Conservation (phyloP, 2,329 filamentous ascomycete species). For the Blastomyces emzantsi region DNA sequence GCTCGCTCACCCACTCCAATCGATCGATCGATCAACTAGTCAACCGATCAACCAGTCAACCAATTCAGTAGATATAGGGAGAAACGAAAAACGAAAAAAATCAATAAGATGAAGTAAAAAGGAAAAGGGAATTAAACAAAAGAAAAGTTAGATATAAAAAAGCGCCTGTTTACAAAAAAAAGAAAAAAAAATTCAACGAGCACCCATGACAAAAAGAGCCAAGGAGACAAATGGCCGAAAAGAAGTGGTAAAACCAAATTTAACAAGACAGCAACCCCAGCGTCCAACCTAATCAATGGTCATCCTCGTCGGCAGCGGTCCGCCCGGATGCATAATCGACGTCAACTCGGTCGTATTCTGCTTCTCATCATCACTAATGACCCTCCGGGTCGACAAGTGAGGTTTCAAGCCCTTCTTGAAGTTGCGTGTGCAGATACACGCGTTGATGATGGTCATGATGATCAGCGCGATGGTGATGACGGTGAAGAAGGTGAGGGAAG, state of each 20-base stretch:
- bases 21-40: neutral
- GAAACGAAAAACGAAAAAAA: neutral
- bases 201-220: neutral
- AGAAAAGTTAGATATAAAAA: constrained; percentile 14
- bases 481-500: constrained; percentile 85
- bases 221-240: neutral
- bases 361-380: constrained; percentile 43
- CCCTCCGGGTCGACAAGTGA: constrained; percentile 59
- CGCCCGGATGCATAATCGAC: constrained; percentile 26
- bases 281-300: constrained; percentile 28
- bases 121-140: constrained; percentile 9
- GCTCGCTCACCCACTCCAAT: neutral
- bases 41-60: neutral
- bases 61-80: constrained; percentile 9
- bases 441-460: constrained; percentile 77
- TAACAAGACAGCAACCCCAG: constrained; percentile 15
- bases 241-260: too few species aligned
- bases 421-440: constrained; percentile 78
- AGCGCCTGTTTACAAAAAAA: neutral
- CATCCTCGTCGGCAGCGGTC: constrained; percentile 35
- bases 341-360: constrained; percentile 37
- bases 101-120: constrained; percentile 8
- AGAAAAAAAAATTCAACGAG: constrained; percentile 20
- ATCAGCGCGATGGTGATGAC: constrained; percentile 86
- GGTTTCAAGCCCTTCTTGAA: constrained; percentile 84